phyloP scores from a whole-genome alignment of 2,329 filamentous ascomycete genomes.

The Bimuria novae-zelandiae region DNA sequence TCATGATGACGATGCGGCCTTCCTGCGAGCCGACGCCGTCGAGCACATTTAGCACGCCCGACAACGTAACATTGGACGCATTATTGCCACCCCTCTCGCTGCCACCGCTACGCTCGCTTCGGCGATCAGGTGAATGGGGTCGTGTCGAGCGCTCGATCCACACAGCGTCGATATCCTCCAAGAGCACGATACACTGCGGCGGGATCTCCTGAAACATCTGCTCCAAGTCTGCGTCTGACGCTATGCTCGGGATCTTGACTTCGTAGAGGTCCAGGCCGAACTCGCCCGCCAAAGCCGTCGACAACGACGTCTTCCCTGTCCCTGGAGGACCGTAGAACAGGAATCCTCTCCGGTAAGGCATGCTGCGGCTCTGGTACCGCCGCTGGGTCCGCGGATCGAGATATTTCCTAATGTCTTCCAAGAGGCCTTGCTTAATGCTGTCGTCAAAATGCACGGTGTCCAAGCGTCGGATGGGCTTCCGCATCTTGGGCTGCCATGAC shows the following conservation, averaged over 20 bases:
- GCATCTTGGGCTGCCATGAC: not conserved
- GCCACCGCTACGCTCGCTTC: not conserved
- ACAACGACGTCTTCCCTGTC: not conserved
- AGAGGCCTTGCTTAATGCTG: not conserved
- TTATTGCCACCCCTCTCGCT: not conserved
- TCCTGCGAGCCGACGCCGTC: constrained; percentile 2
- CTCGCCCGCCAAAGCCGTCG: not conserved
- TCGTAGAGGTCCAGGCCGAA: constrained; percentile 2
- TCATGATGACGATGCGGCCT: constrained; percentile 6
- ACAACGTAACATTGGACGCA: not conserved
- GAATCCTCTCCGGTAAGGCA: not conserved
- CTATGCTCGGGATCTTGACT: not conserved
- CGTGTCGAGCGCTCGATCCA: not conserved
- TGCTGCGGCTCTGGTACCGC: constrained; percentile 2
- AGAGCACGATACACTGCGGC: not conserved
- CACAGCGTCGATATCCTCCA: constrained; percentile 1
- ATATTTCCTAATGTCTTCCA: not conserved
- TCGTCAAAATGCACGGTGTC: constrained; percentile 3
- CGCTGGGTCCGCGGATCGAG: constrained; percentile 1
- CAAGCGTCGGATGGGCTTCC: not conserved
- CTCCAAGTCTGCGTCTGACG: not conserved
- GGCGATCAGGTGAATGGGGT: not conserved
- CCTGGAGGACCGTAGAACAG: not conserved
- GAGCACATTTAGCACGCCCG: constrained; percentile 1
- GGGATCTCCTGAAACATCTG: constrained; percentile 4